These are phyloP conservation scores for Fraxinus anomala DNA, from an alignment of 257 asterid genomes.

Conservation along the genomic window DNA sequence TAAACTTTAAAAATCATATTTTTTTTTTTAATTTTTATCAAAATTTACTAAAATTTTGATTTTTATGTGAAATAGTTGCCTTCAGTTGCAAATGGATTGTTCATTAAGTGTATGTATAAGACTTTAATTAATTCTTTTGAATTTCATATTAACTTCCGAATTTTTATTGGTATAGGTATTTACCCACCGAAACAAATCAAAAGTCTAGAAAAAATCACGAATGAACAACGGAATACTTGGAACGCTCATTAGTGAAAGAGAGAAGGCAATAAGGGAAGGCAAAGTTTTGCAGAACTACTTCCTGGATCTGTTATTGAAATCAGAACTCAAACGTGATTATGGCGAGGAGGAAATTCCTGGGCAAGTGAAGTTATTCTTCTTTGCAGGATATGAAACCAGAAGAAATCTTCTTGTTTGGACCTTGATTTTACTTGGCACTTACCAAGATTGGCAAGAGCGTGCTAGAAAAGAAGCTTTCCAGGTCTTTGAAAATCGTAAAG, in stretches of 20 bases:
- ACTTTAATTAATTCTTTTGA: neutral
- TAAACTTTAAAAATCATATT: too few species aligned
- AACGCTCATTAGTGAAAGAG: constrained; percentile 11
- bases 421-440: constrained; percentile 22
- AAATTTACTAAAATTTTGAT: too few species aligned
- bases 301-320: constrained; percentile 22
- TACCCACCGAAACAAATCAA: constrained; percentile 23
- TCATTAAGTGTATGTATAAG: too few species aligned
- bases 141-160: neutral
- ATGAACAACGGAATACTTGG: constrained; percentile 5
- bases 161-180: neutral
- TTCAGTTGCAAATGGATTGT: too few species aligned
- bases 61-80: too few species aligned
- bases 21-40: too few species aligned
- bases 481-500: constrained; percentile 18
- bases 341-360: constrained; percentile 21
- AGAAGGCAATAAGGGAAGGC: constrained; percentile 21
- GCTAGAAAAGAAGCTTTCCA: constrained; percentile 29
- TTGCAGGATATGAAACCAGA: constrained; percentile 9
- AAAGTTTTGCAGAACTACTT: constrained; percentile 21
- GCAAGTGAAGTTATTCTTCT: constrained; percentile 21
- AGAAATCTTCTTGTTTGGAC: constrained; percentile 30
- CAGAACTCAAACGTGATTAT: constrained; percentile 14
- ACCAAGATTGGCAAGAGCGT: constrained; percentile 29
- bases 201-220: constrained; percentile 17